phyloP scores from a whole-genome alignment of 73 alveolate species.

The Uronychia setigera region DNA sequence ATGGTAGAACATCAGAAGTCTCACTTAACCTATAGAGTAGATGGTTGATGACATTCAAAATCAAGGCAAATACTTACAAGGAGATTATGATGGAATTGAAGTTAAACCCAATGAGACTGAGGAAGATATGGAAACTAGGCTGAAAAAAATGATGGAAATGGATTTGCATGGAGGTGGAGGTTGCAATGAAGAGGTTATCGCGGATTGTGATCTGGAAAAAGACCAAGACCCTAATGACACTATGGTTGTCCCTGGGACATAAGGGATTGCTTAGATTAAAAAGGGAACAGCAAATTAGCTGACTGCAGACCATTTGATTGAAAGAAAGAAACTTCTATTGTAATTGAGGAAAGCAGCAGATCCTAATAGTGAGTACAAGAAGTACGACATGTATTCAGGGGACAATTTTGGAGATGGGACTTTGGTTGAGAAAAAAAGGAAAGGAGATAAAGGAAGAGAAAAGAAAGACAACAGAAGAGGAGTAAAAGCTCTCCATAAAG shows the following conservation, averaged over 20 bases:
- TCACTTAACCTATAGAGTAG: not conserved
- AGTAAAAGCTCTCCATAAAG: slow-evolving; percentile 11
- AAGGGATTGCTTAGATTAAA: not conserved
- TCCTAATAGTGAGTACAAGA: not conserved
- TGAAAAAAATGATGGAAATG: not conserved
- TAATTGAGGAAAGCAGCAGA: not conserved
- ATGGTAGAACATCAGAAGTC: not conserved
- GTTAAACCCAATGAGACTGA: not conserved
- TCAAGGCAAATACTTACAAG: too few relatives aligned
- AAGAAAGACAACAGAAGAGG: slow-evolving; percentile 25
- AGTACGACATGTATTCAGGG: not conserved
- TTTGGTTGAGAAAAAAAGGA: not conserved
- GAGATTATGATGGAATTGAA: not conserved
- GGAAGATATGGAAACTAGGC: not conserved
- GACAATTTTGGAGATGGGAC: not conserved
- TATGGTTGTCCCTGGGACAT: not conserved
- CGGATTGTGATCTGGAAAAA: not conserved
- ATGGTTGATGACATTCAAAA: not conserved
- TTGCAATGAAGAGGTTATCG: not conserved
- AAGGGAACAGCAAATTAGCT: not conserved
- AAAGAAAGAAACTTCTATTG: not conserved
- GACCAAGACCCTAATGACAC: slow-evolving; percentile 8
- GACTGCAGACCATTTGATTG: not conserved
- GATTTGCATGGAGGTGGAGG: not conserved
- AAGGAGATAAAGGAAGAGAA: slow-evolving; percentile 11